Base-by-base conservation (phyloP, 768 basidiomycete genomes). In the Rhizopogon rudus region DNA sequence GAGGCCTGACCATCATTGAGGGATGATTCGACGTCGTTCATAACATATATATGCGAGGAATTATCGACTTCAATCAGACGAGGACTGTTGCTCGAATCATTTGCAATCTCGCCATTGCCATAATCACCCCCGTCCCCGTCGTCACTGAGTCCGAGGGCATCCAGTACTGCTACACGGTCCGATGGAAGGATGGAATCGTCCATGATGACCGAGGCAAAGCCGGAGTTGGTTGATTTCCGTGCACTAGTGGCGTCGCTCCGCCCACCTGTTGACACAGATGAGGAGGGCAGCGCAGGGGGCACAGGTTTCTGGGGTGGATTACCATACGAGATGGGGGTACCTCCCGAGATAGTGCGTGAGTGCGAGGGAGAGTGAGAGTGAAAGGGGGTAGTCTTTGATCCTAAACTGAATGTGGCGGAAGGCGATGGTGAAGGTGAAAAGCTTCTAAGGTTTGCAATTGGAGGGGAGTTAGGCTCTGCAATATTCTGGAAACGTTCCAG, bases 291-390 rank as follows among this genome's bases (percentile, higher is more conserved):
- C n/a, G 58, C 52, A 16, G 51, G 53, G 8, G 43, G 45, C 49
- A 56, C 29, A 2, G 33, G n/a, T 29, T 53, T 42, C 39, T 54
- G 50, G 6, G 52, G 40, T 20, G 48, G 51, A 17, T 46, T 40
- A 35, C 45, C 16, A 46, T 41, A 56, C 33, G 51, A 39, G 53
- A 53, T 43, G 10, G 51, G 16, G 16, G 28, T 39, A 29, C 40
- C 37, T 28, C n/a, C 56, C 20, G 54, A 44, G 17, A 53, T 48
- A 1, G 49, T 33, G 49, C 51, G 58, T 20, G 51, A 29, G 20
- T 45, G 33, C n/a, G 53, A 37, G 9, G 61, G 57, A 40, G 68
- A 25, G 25, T 25, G 25, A 25, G 25, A 55, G 25, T 61, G 60
- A 5, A 60, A 43, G 25, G 39, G 28, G 33, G 31, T 13, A 17